Evolutionary conservation across 805 yeast genomes (phyloP), one percentile per base, ranked within the genome.

Genomic region (Brettanomyces custersianus): DNA sequence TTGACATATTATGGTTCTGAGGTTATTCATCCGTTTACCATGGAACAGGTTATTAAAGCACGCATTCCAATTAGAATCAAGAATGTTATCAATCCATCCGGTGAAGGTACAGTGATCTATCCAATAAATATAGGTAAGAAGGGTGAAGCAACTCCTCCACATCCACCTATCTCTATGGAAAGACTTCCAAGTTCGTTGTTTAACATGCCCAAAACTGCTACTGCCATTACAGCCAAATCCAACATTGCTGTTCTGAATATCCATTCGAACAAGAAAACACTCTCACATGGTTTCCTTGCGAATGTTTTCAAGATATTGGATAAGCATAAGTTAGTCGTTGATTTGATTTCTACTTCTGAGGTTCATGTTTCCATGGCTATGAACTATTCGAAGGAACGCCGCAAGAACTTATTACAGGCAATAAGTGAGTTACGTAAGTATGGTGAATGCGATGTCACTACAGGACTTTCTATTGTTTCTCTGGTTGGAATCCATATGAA

Each of bases 341-440:
- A 92, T 61, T 74, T 92, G 53, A 90, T 92, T 51, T 86, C 96
- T 32, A 92, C 98, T 3, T 86, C 96, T 1, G 97, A 92, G 59
- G 98, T 92, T 10, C 96, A 92, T 54, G 95, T 92, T 20, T 90
- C 97, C 13, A 90, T 92, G 97, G 98, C 98, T 4, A 67, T 92
- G 45, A 94, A 86, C 45, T 76, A 80, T 41, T 78, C 78, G 30
- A 88, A 80, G 40, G 79, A 78, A 17, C 51, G 62, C 20, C 55
- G 62, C 35, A 61, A 63, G 35, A 67, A 73, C 12, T 65, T 88
- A 46, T 72, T 77, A 39, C 69, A 68, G 35, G 96, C 96, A 1
- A 71, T 87, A 33, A 74, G 69, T 31, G 95, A 88, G 51, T 70
- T 92, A 48, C 72, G 77, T 38, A 72, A 71, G 46, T 77, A 83